Base-by-base conservation (phyloP, 371 early-diverging fungal genomes). In the Mortierella sp. region DNA sequence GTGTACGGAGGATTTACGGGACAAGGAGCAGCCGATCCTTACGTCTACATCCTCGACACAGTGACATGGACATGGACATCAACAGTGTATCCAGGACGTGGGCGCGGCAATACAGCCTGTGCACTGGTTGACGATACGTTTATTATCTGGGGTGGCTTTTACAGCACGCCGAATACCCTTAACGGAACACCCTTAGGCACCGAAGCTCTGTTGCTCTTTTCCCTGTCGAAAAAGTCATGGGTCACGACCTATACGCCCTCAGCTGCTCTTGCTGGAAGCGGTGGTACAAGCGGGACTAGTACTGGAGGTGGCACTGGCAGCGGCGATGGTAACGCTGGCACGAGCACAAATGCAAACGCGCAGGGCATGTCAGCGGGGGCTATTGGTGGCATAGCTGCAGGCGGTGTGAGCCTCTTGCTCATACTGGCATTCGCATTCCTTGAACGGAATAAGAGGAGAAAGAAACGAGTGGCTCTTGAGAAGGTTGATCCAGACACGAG, bases 71-170 rank as follows among this genome's bases (percentile, higher is more conserved):
- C 34, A 49, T 76, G 78, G 78, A 65, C 66, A 3, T 44, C 50
- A 2, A 46, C 50, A 4, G 7, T 30, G 0, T 64, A 52, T 15
- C 3, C 30, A 6, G 70, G 66, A 11, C 55, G 37, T 27, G 66
- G 65, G 4, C 51, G 78, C 24, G 78, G 78, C 9, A 61, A 62
- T 27, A 24, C 62, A n/a, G 70, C 65, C 28, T 76, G 78, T 53
- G 32, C 66, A 1, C 28, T 76, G 15, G 64, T 49, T 19, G 78
- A 61, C 19, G 62, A 76, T 23, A 61, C 60, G 3, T 62, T 70
- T 19, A 39, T 76, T 11, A 37, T 58, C 42, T 76, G 78, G 78
- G 78, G 70, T 23, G 78, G 78, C 19, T 70, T 65, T 32, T 50
- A 34, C n/a, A 34, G 9, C 19, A 19, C 49, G 0, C 65, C 70